A percentile compares a stretch with the other conserved stretches of the same genome.
phyloP scores from a whole-genome alignment of 1,284 basidiomycete species.

The Boletus sp. region DNA sequence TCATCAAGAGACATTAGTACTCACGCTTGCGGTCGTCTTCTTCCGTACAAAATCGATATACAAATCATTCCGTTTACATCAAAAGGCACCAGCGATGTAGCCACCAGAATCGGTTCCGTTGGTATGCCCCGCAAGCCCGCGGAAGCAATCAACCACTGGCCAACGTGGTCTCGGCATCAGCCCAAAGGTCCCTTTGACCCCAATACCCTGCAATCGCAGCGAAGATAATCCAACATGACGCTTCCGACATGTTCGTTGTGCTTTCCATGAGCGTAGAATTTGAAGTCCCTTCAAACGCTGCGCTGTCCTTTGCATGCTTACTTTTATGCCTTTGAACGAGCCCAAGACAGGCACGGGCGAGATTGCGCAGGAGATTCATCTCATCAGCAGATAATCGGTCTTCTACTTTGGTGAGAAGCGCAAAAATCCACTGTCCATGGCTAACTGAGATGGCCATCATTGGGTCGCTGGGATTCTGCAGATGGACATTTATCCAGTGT shows the following conservation, averaged over 20 bases:
- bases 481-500: conserved; percentile 69
- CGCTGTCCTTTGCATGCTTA: background rate
- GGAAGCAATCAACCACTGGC: conserved; percentile 24
- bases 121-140: background rate
- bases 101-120: background rate
- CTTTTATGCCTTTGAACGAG: conserved; percentile 27
- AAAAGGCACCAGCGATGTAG: background rate
- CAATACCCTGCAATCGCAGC: conserved; percentile 71
- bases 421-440: conserved; percentile 84
- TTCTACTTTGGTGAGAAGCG: conserved; percentile 71
- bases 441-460: conserved; percentile 50
- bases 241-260: conserved; percentile 39
- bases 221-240: conserved; percentile 83
- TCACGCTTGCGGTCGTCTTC: conserved; percentile 7
- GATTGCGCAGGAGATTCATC: conserved; percentile 69
- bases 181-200: conserved; percentile 86
- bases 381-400: conserved; percentile 73
- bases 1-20: too few relatives aligned
- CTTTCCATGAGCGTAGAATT: conserved; percentile 2
- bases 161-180: conserved; percentile 61
- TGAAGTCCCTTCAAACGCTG: conserved; percentile 6
- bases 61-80: conserved; percentile 12
- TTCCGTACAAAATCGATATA: background rate
- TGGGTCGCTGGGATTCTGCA: conserved; percentile 43
- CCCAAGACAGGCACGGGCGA: conserved; percentile 70